Conservation (phyloP, 2,329 filamentous ascomycete genomes). For the Penicillium sp. region DNA sequence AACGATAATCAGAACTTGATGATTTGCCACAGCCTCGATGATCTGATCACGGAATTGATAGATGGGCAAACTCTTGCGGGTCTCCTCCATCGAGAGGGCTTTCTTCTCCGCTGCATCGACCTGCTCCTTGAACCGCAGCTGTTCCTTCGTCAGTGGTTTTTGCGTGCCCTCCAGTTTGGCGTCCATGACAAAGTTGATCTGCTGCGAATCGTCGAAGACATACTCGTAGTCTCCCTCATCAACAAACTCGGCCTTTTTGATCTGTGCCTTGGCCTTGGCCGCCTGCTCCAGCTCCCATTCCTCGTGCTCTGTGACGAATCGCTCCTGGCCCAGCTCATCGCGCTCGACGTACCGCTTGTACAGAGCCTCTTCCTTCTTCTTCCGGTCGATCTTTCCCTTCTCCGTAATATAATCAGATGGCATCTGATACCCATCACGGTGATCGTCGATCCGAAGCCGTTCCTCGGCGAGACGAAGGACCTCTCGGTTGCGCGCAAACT, state of each 20-base stretch:
- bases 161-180: constrained; percentile 69
- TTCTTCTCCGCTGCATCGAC: constrained; percentile 87
- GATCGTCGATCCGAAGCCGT: constrained; percentile 81
- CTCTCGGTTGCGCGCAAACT: constrained; percentile 87
- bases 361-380: constrained; percentile 83
- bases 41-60: constrained; percentile 85
- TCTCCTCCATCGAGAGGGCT: constrained; percentile 84
- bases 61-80: constrained; percentile 83
- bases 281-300: constrained; percentile 94
- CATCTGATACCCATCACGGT: constrained; percentile 86
- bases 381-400: constrained; percentile 82
- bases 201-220: constrained; percentile 85
- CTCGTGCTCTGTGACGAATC: constrained; percentile 88
- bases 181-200: constrained; percentile 80
- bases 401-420: constrained; percentile 95
- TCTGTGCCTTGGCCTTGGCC: constrained; percentile 82
- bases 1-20: constrained; percentile 87
- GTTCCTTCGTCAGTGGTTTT: constrained; percentile 71
- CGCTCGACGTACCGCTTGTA: constrained; percentile 87
- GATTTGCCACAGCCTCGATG: constrained; percentile 77
- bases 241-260: constrained; percentile 68
- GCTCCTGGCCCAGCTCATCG: constrained; percentile 83
- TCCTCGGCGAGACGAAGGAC: constrained; percentile 79
- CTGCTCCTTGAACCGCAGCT: constrained; percentile 73
- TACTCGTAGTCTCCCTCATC: constrained; percentile 86